Percentiles rank a stretch among this genome's conserved stretches.
These are phyloP conservation scores for Tolypocladium ophioglossoides DNA, from an alignment of 2,329 filamentous ascomycete species.

Conservation along the genomic window DNA sequence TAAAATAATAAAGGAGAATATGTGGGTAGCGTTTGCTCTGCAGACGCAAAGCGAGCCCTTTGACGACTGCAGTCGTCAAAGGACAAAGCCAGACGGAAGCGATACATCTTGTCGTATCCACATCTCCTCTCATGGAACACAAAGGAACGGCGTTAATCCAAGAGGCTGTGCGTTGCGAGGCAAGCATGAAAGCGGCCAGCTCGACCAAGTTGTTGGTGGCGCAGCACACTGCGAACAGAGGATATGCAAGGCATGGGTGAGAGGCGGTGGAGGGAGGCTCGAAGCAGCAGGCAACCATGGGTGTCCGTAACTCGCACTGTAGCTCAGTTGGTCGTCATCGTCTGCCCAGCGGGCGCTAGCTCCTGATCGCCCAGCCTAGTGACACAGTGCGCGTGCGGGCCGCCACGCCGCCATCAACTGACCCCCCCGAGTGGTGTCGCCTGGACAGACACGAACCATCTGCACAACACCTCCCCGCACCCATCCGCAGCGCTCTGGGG, in stretches of 20 bases:
- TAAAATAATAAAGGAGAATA: neutral
- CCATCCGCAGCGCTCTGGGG: neutral
- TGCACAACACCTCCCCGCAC: neutral
- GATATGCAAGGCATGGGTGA: neutral
- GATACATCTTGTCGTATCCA: neutral
- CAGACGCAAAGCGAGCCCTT: neutral
- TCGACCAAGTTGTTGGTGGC: neutral
- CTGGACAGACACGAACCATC: neutral
- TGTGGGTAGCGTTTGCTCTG: neutral
- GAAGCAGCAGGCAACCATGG: neutral
- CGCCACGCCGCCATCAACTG: neutral
- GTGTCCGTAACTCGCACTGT: neutral
- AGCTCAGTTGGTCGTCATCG: neutral
- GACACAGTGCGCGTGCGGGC: neutral
- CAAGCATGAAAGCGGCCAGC: neutral
- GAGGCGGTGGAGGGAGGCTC: neutral
- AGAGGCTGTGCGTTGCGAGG: neutral
- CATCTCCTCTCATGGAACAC: too few relatives aligned
- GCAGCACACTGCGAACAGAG: neutral
- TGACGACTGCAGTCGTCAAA: neutral
- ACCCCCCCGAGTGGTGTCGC: neutral
- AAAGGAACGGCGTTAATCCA: neutral
- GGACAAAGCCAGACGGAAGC: neutral
- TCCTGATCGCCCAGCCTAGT: neutral
- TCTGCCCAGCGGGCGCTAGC: neutral